A percentile compares a stretch with the other conserved stretches of the same genome.
These are phyloP conservation scores for Scleroderma bovista DNA, from an alignment of 768 basidiomycete species.

Conservation along the genomic window DNA sequence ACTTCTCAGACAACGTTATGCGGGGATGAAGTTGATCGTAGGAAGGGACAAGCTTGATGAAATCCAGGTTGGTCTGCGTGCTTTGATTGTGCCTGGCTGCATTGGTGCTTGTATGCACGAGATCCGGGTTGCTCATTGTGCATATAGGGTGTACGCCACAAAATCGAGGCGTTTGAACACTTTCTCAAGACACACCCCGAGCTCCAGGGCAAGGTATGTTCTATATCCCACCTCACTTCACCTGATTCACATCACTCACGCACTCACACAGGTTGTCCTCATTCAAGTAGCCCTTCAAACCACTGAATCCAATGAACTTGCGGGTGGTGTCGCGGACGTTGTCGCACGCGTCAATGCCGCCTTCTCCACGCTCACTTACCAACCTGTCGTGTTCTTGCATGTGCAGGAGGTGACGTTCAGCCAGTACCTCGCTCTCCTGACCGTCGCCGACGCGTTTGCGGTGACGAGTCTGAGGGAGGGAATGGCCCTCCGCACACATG, in stretches of 20 bases:
- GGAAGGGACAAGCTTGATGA: slow-evolving; percentile 88
- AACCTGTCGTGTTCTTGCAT: slow-evolving; percentile 82
- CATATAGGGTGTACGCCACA: slow-evolving; percentile 66
- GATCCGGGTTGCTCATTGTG: background rate
- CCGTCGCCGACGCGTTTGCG: slow-evolving; percentile 79
- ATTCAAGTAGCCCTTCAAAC: slow-evolving; percentile 87
- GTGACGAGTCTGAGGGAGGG: slow-evolving; percentile 83
- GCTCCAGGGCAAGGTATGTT: slow-evolving; percentile 62
- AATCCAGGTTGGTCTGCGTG: slow-evolving; percentile 46
- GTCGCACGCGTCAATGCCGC: slow-evolving; percentile 78
- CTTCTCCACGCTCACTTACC: slow-evolving; percentile 82
- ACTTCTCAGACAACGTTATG: slow-evolving; percentile 73
- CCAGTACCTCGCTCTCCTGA: slow-evolving; percentile 79
- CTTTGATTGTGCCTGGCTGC: background rate
- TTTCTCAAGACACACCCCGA: slow-evolving; percentile 79
- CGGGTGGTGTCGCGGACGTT: slow-evolving; percentile 63
- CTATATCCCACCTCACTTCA: background rate
- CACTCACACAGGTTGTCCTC: slow-evolving; percentile 53
- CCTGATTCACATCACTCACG: too few species aligned
- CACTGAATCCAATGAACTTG: slow-evolving; percentile 67
- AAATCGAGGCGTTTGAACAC: slow-evolving; percentile 75
- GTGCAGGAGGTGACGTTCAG: slow-evolving; percentile 80
- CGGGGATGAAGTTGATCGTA: slow-evolving; percentile 82
- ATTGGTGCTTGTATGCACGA: background rate
- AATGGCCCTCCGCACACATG: slow-evolving; percentile 78